phyloP scores from a whole-genome alignment of 2,329 filamentous ascomycete species.

The Bisporella sp. region DNA sequence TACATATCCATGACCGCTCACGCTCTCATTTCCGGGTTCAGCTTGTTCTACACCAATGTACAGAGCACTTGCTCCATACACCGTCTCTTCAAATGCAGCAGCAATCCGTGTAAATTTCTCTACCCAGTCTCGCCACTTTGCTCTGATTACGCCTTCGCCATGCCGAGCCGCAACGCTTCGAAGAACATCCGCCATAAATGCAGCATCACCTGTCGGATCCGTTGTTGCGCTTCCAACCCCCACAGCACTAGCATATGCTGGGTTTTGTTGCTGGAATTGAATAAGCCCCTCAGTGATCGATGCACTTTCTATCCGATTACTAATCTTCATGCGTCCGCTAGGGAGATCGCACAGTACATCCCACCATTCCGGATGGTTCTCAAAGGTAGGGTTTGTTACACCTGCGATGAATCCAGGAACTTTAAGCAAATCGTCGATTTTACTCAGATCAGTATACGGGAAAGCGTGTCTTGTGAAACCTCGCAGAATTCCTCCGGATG shows the following conservation, averaged over 20 bases:
- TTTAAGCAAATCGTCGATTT: constrained; percentile 92
- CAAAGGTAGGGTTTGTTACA: constrained; percentile 95
- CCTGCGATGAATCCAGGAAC: constrained; percentile 97
- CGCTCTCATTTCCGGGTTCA: constrained; percentile 47
- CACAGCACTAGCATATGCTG: constrained; percentile 43
- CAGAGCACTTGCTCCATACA: constrained; percentile 87
- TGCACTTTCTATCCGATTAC: constrained; percentile 74
- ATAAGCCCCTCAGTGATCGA: constrained; percentile 75
- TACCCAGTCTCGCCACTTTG: constrained; percentile 95
- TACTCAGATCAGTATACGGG: constrained; percentile 95
- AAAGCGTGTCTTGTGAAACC: constrained; percentile 96
- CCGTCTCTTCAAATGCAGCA: constrained; percentile 89
- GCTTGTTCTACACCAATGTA: constrained; percentile 75
- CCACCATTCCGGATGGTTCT: constrained; percentile 96
- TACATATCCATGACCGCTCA: constrained; percentile 86
- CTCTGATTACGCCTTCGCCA: constrained; percentile 82
- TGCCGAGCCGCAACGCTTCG: constrained; percentile 78
- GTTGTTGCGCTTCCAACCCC: constrained; percentile 24
- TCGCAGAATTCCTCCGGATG: constrained; percentile 82
- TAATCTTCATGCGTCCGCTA: constrained; percentile 90
- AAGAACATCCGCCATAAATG: constrained; percentile 83
- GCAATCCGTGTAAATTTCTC: constrained; percentile 87
- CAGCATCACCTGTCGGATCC: constrained; percentile 78
- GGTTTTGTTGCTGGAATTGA: constrained; percentile 81
- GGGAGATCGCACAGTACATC: constrained; percentile 91